These are phyloP conservation scores for Lachnellula arida DNA, from an alignment of 2,329 filamentous ascomycete species.

Conservation along the genomic window DNA sequence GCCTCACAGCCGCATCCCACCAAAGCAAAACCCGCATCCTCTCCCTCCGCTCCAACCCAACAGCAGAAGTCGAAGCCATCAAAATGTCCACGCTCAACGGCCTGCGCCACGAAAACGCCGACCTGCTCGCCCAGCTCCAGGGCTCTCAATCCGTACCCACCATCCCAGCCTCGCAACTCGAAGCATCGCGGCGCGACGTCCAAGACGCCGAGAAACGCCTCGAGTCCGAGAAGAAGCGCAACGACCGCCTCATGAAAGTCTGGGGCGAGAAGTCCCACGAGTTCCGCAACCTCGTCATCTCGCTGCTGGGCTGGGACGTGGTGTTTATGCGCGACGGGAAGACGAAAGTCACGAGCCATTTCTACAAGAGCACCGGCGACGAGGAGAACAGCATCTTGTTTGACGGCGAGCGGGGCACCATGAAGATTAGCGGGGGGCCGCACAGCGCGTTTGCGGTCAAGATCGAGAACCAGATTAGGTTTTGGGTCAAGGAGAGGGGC, in stretches of 20 bases:
- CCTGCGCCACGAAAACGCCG: constrained; percentile 77
- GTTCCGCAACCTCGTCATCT: constrained; percentile 92
- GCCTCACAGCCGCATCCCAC: constrained; percentile 62
- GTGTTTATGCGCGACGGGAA: constrained; percentile 97
- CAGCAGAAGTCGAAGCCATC: constrained; percentile 76
- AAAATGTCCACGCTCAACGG: constrained; percentile 75
- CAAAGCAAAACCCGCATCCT: constrained; percentile 76
- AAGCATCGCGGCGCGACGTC: constrained; percentile 70
- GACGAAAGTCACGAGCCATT: constrained; percentile 84
- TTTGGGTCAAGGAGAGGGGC: constrained; percentile 92
- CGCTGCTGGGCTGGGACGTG: constrained; percentile 87
- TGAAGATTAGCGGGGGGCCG: constrained; percentile 94
- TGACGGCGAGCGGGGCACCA: constrained; percentile 89
- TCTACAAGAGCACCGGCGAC: constrained; percentile 62
- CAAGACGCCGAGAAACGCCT: constrained; percentile 65
- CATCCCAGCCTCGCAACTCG: constrained; percentile 73
- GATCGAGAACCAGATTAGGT: constrained; percentile 82
- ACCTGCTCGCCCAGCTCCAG: constrained; percentile 70
- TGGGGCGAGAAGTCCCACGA: constrained; percentile 88
- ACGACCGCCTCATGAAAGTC: constrained; percentile 82
- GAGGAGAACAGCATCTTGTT: constrained; percentile 75
- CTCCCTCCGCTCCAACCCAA: constrained; percentile 87
- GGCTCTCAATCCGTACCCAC: constrained; percentile 30
- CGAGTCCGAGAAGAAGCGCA: constrained; percentile 74
- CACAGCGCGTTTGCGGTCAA: constrained; percentile 79